A percentile compares a stretch with the other conserved stretches of the same genome.
phyloP scores from a whole-genome alignment of 371 early-diverging fungal species.

The Encephalitozoon intestinalis region DNA sequence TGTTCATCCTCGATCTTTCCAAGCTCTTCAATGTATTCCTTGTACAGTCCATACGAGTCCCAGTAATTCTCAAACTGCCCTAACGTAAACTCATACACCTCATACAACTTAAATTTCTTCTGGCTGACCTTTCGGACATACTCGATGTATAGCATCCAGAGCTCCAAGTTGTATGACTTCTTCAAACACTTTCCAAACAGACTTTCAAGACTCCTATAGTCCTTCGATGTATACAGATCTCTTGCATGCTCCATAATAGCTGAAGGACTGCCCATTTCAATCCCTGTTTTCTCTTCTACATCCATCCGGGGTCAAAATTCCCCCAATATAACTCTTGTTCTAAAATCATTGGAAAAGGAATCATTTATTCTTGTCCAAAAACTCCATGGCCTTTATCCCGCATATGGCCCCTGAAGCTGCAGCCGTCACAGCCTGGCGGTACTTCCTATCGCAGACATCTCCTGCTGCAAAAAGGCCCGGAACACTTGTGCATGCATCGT shows the following conservation, averaged over 20 bases:
- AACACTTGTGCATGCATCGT: conserved; percentile 69
- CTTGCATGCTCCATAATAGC: conserved; percentile 12
- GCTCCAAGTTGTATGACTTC: conserved; percentile 30
- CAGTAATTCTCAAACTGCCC: conserved; percentile 37
- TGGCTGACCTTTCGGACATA: conserved; percentile 26
- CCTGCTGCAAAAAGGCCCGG: conserved; percentile 90
- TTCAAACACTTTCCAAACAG: conserved; percentile 46
- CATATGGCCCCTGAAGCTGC: conserved; percentile 62
- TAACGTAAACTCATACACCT: conserved; percentile 40
- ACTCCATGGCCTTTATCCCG: conserved; percentile 12
- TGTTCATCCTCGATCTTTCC: conserved; percentile 33
- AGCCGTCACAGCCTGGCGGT: conserved; percentile 74
- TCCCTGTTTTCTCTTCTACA: neutral
- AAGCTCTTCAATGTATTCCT: conserved; percentile 35
- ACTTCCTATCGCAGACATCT: conserved; percentile 88
- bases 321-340: neutral
- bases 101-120: conserved; percentile 32
- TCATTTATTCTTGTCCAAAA: conserved; percentile 11
- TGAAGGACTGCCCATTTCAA: neutral
- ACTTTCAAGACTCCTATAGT: conserved; percentile 33
- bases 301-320: conserved; percentile 11
- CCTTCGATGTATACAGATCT: conserved; percentile 15
- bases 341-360: neutral
- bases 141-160: conserved; percentile 45
- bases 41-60: conserved; percentile 34